Percentiles rank a stretch among this genome's conserved stretches.
Conservation (phyloP, 257 asterid species). For the Gardenia jasminoides region DNA sequence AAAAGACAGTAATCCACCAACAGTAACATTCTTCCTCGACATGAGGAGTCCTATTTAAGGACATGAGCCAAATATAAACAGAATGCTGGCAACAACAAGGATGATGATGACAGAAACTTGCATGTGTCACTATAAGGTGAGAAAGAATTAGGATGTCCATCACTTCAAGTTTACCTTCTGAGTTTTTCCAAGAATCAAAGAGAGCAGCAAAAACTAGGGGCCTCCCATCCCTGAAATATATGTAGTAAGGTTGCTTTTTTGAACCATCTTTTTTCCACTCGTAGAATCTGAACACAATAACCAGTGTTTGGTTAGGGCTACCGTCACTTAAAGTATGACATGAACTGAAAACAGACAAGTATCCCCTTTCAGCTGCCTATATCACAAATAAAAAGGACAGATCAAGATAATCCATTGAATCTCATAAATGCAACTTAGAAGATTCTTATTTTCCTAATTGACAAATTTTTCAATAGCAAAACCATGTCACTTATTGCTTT, state of each 20-base stretch:
- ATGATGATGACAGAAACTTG: background rate
- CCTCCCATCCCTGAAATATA: slow-evolving; percentile 75
- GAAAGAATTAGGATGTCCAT: background rate
- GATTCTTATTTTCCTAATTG: no score
- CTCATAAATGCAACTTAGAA: no score
- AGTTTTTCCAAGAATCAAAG: slow-evolving; percentile 80
- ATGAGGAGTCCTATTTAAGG: background rate
- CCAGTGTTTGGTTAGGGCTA: background rate
- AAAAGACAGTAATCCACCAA: background rate
- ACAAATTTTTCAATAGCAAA: no score
- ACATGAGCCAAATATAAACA: no score
- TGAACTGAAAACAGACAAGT: no score
- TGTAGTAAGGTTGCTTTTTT: slow-evolving; percentile 82
- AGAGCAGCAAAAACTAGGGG: slow-evolving; percentile 92
- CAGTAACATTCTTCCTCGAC: background rate
- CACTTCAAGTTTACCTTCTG: slow-evolving; percentile 53
- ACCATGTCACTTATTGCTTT: no score
- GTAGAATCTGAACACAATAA: slow-evolving; percentile 59
- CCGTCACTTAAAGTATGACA: background rate
- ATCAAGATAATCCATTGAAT: no score
- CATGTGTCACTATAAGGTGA: background rate
- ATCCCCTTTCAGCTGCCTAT: no score
- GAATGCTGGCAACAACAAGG: background rate
- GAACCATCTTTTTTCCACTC: slow-evolving; percentile 97
- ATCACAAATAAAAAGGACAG: no score